Evolutionary conservation across 2,329 filamentous ascomycete genomes (phyloP).

Genomic region (Fusarium sp.): DNA sequence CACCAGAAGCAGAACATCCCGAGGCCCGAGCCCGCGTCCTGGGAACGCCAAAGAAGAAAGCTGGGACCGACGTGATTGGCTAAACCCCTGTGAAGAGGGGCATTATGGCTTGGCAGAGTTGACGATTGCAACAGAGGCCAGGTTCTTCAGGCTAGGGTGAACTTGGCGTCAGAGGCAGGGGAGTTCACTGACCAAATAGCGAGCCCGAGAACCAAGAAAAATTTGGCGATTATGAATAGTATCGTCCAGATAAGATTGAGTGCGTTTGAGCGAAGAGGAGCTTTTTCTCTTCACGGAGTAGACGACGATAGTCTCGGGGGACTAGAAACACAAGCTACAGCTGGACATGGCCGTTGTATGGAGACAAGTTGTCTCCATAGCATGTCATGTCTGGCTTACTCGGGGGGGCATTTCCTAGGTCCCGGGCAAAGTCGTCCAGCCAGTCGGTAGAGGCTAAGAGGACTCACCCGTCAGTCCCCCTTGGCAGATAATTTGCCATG

Average conservation of each 20-base stretch:
- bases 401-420: constrained; percentile 23
- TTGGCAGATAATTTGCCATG: constrained; percentile 29
- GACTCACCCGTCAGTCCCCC: not conserved
- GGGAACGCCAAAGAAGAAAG: constrained; percentile 42
- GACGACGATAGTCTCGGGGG: not conserved
- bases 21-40: constrained; percentile 46
- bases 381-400: not conserved
- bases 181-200: constrained; percentile 18
- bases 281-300: not conserved
- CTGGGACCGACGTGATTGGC: constrained; percentile 47
- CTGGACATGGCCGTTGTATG: not conserved
- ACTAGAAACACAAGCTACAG: not conserved
- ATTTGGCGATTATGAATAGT: constrained; percentile 6
- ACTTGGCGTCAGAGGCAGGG: constrained; percentile 27
- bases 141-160: constrained; percentile 26
- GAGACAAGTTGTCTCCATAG: not conserved
- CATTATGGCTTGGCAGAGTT: constrained; percentile 18
- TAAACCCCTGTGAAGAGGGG: constrained; percentile 8
- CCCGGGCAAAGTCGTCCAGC: constrained; percentile 31
- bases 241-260: constrained; percentile 24
- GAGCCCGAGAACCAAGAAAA: constrained; percentile 9
- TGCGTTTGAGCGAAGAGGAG: constrained; percentile 33
- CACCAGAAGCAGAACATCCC: constrained; percentile 45
- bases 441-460: constrained; percentile 32
- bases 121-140: constrained; percentile 32